Percentiles rank a stretch among this genome's conserved stretches.
These are phyloP conservation scores for Starmera pachycereana DNA, from an alignment of 805 yeast genomes.

Conservation along the genomic window DNA sequence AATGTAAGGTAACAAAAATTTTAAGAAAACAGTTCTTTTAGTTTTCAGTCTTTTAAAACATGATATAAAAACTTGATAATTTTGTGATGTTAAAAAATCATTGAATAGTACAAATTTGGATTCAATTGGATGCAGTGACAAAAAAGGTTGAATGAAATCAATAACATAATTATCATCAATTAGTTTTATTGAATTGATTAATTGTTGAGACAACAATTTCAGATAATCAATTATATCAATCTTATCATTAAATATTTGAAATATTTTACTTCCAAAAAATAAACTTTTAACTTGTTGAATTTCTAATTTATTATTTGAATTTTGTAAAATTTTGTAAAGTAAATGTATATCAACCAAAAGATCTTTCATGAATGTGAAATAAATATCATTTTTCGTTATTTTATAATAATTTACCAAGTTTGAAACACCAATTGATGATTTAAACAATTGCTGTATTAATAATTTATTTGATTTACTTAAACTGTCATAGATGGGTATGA, in stretches of 20 bases:
- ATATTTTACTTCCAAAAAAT: constrained; percentile 18
- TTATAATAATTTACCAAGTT: constrained; percentile 12
- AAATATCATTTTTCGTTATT: constrained; percentile 13
- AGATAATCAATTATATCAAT: constrained; percentile 9
- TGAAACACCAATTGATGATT: constrained; percentile 9
- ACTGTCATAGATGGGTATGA: constrained; percentile 15
- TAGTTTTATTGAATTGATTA: constrained; percentile 6
- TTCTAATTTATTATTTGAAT: constrained; percentile 5
- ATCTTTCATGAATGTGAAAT: constrained; percentile 10
- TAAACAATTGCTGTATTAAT: constrained; percentile 10
- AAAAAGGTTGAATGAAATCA: constrained; percentile 9
- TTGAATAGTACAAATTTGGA: constrained; percentile 8
- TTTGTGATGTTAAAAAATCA: constrained; percentile 4
- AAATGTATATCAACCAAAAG: constrained; percentile 10
- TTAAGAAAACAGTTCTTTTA: constrained; percentile 9
- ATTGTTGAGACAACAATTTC: constrained; percentile 7
- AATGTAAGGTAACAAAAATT: constrained; percentile 12
- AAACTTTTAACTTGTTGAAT: constrained; percentile 9
- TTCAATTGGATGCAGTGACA: constrained; percentile 18
- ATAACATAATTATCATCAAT: not conserved
- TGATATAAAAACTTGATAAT: constrained; percentile 1
- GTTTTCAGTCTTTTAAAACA: constrained; percentile 3
- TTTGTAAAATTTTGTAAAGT: constrained; percentile 4
- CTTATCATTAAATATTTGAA: constrained; percentile 14
- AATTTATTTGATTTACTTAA: constrained; percentile 5